phyloP scores from a whole-genome alignment of 2,329 filamentous ascomycete genomes.

The Zasmidium citrigriseum region DNA sequence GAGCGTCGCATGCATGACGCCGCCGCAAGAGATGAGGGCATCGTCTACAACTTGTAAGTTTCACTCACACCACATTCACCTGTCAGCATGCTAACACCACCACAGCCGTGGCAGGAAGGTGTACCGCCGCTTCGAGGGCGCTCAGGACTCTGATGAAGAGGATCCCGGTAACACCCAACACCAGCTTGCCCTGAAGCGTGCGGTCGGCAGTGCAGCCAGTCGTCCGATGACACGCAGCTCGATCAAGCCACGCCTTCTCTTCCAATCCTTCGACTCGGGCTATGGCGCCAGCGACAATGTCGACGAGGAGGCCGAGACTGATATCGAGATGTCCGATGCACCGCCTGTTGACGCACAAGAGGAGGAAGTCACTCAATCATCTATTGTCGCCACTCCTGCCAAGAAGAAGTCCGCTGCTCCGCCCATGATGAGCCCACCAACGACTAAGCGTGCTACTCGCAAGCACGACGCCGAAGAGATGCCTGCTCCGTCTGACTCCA shows the following conservation, averaged over 20 bases:
- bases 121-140: slow-evolving; percentile 36
- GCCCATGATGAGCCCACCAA: slow-evolving; percentile 19
- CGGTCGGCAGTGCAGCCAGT: slow-evolving; percentile 40
- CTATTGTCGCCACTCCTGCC: slow-evolving; percentile 17
- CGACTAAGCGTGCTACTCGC: slow-evolving; percentile 15
- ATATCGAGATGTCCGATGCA: slow-evolving; percentile 44
- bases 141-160: slow-evolving; percentile 28
- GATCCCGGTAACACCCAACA: slow-evolving; percentile 29
- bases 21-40: slow-evolving; percentile 66
- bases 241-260: slow-evolving; percentile 72
- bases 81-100: slow-evolving; percentile 27
- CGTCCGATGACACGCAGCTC: slow-evolving; percentile 66
- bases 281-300: slow-evolving; percentile 49
- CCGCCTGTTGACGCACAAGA: slow-evolving; percentile 19
- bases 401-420: slow-evolving; percentile 14
- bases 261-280: slow-evolving; percentile 47
- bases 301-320: slow-evolving; percentile 59
- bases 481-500: slow-evolving; percentile 9
- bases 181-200: slow-evolving; percentile 35
- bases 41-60: slow-evolving; percentile 77
- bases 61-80: background rate
- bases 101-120: slow-evolving; percentile 72
- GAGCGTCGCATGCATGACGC: slow-evolving; percentile 60
- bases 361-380: background rate
- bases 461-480: slow-evolving; percentile 24